Evolutionary conservation across 805 yeast genomes (phyloP), one percentile per base, ranked within the genome.

Genomic region (Kodamaea nitidulidarum): DNA sequence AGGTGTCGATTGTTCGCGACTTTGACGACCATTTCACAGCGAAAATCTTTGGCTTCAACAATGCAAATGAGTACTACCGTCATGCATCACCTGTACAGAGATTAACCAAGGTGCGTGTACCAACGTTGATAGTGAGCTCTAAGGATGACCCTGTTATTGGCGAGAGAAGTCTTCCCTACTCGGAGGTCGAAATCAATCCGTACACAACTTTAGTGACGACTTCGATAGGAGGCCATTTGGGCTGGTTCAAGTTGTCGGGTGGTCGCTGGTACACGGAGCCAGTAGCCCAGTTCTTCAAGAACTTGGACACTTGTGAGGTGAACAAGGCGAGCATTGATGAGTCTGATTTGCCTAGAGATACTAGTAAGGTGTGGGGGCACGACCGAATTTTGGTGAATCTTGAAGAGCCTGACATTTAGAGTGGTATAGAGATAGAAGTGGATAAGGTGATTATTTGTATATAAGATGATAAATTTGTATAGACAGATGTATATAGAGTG

Each of bases 151-250:
- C 91, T 5, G 72, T 83, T 31, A 71, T 79, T 30, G 70, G 71
- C 4, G 73, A 75, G 9, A 64, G 72, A 12, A 63, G 71, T 26
- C 69, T 79, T 29, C 88, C 90, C 7, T 42, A 44, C 15, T 38
- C 54, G 3, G 84, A 78, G 40, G 70, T 74, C 14, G 44, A 54
- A 27, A 58, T 65, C 21, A 81, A 82, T 44, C 88, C 88, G 11
- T 79, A 73, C 51, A 60, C 80, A 17, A 63, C 75, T 22, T 60
- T 80, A 58, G 65, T 78, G 4, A 72, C 76, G 33, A 74, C 87
- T 1, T 76, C 80, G 38, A 53, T 78, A 10, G 93, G 93, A 46
- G 91, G 91, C 6, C 93, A 84, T 55, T 68, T 82, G 52, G 84
- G 74, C 2, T 69, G 73, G 73, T 69, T 67, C 43, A 58, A 59